phyloP scores from a whole-genome alignment of 2,329 filamentous ascomycete genomes.

The Stemphylium vesicarium region DNA sequence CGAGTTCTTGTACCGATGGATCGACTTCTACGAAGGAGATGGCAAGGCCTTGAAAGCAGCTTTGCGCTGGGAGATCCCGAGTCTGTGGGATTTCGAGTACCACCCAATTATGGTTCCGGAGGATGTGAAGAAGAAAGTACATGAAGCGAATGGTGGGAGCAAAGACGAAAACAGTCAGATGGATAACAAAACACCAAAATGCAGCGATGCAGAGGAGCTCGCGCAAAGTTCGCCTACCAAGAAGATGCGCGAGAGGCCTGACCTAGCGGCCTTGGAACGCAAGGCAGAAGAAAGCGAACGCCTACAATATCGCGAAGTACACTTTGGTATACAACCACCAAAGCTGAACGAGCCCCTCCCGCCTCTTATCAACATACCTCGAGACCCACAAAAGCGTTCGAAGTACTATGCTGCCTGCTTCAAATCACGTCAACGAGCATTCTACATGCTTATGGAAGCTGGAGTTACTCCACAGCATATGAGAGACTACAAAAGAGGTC shows the following conservation, averaged over 20 bases:
- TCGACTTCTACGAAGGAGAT: constrained; percentile 43
- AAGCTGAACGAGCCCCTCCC: constrained; percentile 30
- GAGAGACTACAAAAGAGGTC: constrained; percentile 33
- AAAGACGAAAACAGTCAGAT: background rate
- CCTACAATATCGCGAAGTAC: constrained; percentile 41
- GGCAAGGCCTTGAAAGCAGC: constrained; percentile 42
- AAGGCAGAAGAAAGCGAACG: constrained; percentile 37
- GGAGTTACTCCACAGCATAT: constrained; percentile 38
- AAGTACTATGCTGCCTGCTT: constrained; percentile 43
- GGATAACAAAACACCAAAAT: background rate
- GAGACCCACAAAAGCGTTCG: constrained; percentile 21
- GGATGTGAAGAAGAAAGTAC: constrained; percentile 10
- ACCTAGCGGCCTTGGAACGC: constrained; percentile 31
- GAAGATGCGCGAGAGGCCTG: constrained; percentile 33
- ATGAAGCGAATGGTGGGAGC: background rate
- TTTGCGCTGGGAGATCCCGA: constrained; percentile 42
- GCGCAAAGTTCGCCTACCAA: constrained; percentile 25
- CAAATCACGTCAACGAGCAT: constrained; percentile 39
- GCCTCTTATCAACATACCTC: constrained; percentile 42
- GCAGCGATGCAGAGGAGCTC: constrained; percentile 13
- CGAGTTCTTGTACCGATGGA: constrained; percentile 43
- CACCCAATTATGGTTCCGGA: constrained; percentile 33
- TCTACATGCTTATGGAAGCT: constrained; percentile 39
- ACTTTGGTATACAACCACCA: constrained; percentile 39
- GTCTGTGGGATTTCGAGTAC: constrained; percentile 44